Base-by-base conservation (phyloP, 805 yeast genomes). In the Metahyphopichia silvanorum region DNA sequence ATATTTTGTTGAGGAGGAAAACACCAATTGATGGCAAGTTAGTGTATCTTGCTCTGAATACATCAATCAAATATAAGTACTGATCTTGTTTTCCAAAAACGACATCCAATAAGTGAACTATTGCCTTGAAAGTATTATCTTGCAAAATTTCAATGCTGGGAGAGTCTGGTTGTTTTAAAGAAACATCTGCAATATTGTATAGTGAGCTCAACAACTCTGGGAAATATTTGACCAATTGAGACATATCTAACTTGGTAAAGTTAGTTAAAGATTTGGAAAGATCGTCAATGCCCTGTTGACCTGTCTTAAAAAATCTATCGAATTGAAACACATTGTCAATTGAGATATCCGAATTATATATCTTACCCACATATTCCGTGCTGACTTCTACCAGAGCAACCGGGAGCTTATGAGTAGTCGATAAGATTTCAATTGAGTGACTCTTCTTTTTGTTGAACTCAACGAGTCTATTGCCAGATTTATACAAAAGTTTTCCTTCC, bases 321-420 rank as follows among this genome's bases (percentile, higher is more conserved):
- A 80, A 77, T 38, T 71, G 68, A 42, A 79, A 51, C 29, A 86
- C 58, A 20, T 69, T 66, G 25, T 73, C 76, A 37, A 82, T 64
- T 3, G 79, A 58, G 5, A 59, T 32, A 37, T 81, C 86, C 13
- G 77, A 58, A 46, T 84, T 83, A 58, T 64, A 82, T 11, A 63
- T 53, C 43, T 73, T 80, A 16, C 96, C 95, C 34, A 79, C 76
- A 52, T 83, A 86, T 32, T 74, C 78, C 0, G 84, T 63, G 12
- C 73, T 65, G 13, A 84, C 45, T 42, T 82, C 83, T 16, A 69
- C 61, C 23, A 60, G 66, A n/a, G 74, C 69, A 25, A 67, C 51
- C 13, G 69, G 65, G 15, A 59, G 39, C 14, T 60, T 59, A 36
- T 53, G 57, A 25, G 53, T 46, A 19, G 50, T 42, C 17, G 76